Evolutionary conservation across 495 filamentous ascomycete species (phyloP).

Genomic region (Aspergillus ostianus): DNA sequence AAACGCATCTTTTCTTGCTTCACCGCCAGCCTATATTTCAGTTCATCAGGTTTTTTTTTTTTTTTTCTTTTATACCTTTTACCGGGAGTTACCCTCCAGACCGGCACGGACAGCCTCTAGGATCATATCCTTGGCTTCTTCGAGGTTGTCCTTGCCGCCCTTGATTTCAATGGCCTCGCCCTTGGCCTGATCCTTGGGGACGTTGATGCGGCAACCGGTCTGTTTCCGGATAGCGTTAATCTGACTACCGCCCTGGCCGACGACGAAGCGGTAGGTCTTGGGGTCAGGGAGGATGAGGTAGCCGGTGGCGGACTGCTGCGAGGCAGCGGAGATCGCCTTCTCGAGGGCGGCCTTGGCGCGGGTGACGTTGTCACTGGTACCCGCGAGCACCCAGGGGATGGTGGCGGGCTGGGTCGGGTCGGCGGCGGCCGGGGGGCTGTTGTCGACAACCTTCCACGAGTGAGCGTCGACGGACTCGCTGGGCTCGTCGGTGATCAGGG

Average conservation of each 20-base stretch:
- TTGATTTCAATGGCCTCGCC: conserved; percentile 85
- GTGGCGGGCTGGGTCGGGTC: conserved; percentile 58
- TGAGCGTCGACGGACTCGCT: conserved; percentile 58
- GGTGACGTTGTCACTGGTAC: conserved; percentile 68
- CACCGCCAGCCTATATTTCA: not conserved
- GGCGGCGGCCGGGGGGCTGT: conserved; percentile 32
- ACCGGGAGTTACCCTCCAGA: conserved; percentile 27
- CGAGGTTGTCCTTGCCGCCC: conserved; percentile 74
- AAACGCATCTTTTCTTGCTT: not conserved
- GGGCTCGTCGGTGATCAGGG: conserved; percentile 85
- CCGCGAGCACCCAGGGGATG: conserved; percentile 90
- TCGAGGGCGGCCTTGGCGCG: conserved; percentile 73
- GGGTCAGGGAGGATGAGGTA: conserved; percentile 91
- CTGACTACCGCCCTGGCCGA: conserved; percentile 83
- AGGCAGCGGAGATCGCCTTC: conserved; percentile 67
- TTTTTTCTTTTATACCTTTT: not conserved
- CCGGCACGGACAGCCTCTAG: conserved; percentile 67
- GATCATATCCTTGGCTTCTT: conserved; percentile 86
- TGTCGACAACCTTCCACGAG: conserved; percentile 77
- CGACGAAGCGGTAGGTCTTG: conserved; percentile 81
- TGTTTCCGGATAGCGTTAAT: conserved; percentile 90
- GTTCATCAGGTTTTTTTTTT: not conserved
- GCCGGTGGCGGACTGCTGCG: conserved; percentile 69
- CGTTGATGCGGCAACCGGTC: conserved; percentile 88
- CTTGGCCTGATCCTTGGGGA: conserved; percentile 75